Evolutionary conservation across 2,329 filamentous ascomycete species (phyloP).

Genomic region (Arthrobotrys sinensis): DNA sequence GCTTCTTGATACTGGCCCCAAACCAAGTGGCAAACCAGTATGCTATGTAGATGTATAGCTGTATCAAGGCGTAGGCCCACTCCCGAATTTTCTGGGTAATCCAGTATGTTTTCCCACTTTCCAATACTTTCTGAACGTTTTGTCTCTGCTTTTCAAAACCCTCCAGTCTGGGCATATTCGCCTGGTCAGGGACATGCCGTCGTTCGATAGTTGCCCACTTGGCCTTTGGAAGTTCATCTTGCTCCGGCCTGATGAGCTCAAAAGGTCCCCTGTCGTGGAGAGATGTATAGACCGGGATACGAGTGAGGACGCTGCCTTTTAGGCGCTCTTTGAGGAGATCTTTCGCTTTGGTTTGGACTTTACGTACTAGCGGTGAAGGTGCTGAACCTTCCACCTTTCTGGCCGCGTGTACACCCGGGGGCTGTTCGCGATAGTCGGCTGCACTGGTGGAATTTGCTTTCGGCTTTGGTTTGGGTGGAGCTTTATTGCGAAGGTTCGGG

Average conservation of each 20-base stretch:
- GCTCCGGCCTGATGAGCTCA: background rate
- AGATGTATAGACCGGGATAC: slow-evolving; percentile 9
- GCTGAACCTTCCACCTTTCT: background rate
- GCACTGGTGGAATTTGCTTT: background rate
- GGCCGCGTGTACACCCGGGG: background rate
- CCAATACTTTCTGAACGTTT: background rate
- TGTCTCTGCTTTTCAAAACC: background rate
- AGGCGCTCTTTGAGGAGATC: slow-evolving; percentile 19
- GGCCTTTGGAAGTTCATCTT: background rate
- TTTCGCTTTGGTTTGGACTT: slow-evolving; percentile 22
- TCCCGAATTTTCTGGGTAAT: background rate
- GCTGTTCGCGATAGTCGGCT: background rate
- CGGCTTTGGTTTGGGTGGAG: too few species aligned
- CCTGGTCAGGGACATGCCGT: background rate
- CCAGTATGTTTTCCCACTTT: background rate
- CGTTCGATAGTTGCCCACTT: background rate
- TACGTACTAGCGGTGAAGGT: background rate
- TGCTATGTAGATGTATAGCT: background rate
- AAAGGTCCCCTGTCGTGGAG: slow-evolving; percentile 27
- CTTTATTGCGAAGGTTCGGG: too few species aligned
- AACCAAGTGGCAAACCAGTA: slow-evolving; percentile 9
- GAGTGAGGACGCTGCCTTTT: background rate
- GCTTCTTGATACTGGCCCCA: slow-evolving; percentile 1
- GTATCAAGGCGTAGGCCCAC: background rate
- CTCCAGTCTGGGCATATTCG: background rate